Percentiles rank a stretch among this genome's conserved stretches.
phyloP scores from a whole-genome alignment of 1,284 basidiomycete genomes.

The Cryptococcus wingfieldii region DNA sequence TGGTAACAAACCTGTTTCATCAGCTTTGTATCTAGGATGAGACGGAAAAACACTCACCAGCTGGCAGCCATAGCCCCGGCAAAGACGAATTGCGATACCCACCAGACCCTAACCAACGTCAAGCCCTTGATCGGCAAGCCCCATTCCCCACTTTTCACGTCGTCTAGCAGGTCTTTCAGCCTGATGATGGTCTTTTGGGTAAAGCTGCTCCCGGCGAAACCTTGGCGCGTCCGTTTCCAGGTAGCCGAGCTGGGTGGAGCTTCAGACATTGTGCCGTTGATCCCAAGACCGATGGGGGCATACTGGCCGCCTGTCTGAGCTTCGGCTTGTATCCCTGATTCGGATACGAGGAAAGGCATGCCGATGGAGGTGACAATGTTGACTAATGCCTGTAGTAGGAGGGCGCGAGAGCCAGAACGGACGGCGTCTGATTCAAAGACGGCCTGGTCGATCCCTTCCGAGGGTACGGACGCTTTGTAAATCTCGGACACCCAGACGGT shows the following conservation, averaged over 20 bases:
- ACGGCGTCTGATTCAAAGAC: conserved; percentile 63
- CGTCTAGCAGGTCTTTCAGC: conserved; percentile 15
- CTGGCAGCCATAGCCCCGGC: conserved; percentile 46
- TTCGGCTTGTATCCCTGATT: conserved; percentile 37
- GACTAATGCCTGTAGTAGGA: conserved; percentile 71
- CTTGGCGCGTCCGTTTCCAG: conserved; percentile 29
- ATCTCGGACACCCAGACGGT: conserved; percentile 82
- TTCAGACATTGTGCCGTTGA: not conserved
- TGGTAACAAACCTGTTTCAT: conserved; percentile 37
- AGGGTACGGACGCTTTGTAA: conserved; percentile 56
- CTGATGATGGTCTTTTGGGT: conserved; percentile 6
- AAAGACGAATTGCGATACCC: conserved; percentile 42
- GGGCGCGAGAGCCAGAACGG: conserved; percentile 73
- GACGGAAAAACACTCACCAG: conserved; percentile 35
- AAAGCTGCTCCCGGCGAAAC: conserved; percentile 9
- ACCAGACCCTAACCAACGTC: conserved; percentile 44
- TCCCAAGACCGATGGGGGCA: not conserved
- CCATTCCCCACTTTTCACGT: conserved; percentile 24
- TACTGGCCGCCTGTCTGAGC: conserved; percentile 12
- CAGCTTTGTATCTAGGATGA: not conserved
- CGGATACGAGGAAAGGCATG: conserved; percentile 65
- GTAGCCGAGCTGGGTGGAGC: conserved; percentile 22
- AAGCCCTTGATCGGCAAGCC: conserved; percentile 40
- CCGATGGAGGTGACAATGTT: conserved; percentile 65
- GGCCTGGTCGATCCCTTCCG: conserved; percentile 38